These are phyloP conservation scores for Neurospora hispaniola DNA, from an alignment of 495 filamentous ascomycete genomes.

Conservation along the genomic window DNA sequence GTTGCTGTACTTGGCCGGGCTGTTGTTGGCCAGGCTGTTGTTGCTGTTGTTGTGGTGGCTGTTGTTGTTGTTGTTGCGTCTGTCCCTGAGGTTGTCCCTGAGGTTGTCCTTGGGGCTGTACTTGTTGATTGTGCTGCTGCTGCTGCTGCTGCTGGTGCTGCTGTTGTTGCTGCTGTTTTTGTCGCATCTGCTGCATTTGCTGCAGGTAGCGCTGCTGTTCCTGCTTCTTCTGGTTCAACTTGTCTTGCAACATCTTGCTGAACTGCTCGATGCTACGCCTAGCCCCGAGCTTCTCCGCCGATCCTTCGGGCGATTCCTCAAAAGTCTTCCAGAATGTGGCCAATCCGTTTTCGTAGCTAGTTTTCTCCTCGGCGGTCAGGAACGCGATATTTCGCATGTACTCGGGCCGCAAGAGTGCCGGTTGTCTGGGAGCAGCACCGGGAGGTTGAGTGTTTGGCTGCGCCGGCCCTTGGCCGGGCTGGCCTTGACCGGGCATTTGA, in stretches of 20 bases:
- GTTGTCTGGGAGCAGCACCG: constrained; percentile 2
- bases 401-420: constrained; percentile 26
- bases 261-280: constrained; percentile 56
- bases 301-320: constrained; percentile 45
- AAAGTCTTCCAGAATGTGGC: constrained; percentile 49
- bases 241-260: constrained; percentile 49
- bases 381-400: constrained; percentile 34
- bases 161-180: neutral
- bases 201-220: constrained; percentile 17
- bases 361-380: constrained; percentile 48
- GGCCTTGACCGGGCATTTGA: constrained; percentile 22
- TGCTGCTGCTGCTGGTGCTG: constrained; percentile 8
- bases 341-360: constrained; percentile 55
- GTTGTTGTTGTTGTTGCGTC: neutral
- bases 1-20: constrained; percentile 14
- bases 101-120: constrained; percentile 8
- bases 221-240: constrained; percentile 28
- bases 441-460: constrained; percentile 2
- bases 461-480: constrained; percentile 15
- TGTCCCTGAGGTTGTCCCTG: constrained; percentile 9
- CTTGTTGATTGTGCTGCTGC: constrained; percentile 14
- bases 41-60: neutral
- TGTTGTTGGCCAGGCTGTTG: neutral
- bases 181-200: neutral
- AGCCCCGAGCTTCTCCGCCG: constrained; percentile 47